A percentile compares a stretch with the other conserved stretches of the same genome.
Conservation (phyloP, 169 alveolate species). For the Plasmodium yoelii region DNA sequence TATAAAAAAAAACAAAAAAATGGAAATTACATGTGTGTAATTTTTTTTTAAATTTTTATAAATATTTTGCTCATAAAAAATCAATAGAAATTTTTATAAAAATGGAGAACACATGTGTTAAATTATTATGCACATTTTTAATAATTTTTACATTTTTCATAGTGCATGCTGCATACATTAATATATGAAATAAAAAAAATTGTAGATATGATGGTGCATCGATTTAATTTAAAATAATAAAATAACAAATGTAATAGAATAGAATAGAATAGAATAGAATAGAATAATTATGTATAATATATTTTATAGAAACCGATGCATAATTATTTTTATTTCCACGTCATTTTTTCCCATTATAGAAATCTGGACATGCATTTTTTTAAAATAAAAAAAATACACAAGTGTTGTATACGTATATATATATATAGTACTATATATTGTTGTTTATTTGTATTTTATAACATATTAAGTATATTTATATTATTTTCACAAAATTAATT, state of each 20-base stretch:
- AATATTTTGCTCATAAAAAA: constrained; percentile 17
- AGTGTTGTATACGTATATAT: too few species aligned
- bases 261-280: constrained; percentile 51
- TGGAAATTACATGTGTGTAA: background rate
- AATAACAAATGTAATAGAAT: constrained; percentile 28
- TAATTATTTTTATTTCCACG: too few species aligned
- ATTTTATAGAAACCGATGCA: constrained; percentile 44
- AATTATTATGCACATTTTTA: constrained; percentile 42
- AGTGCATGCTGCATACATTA: background rate
- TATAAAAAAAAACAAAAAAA: constrained; percentile 24
- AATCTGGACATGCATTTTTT: too few species aligned
- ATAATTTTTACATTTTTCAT: constrained; percentile 7
- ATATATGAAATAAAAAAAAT: constrained; percentile 10
- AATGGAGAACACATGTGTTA: constrained; percentile 36
- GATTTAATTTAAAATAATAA: constrained; percentile 26
- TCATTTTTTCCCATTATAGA: too few species aligned
- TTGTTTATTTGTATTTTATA: too few species aligned
- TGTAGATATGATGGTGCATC: constrained; percentile 65
- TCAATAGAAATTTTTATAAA: constrained; percentile 11
- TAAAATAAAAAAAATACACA: too few species aligned
- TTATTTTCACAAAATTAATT: too few species aligned
- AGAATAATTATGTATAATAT: constrained; percentile 17
- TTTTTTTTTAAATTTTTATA: constrained; percentile 17
- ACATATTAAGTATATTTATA: too few species aligned
- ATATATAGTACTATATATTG: too few species aligned